phyloP scores from a whole-genome alignment of 148 eudicot genomes.

The Fagopyrum tataricum region DNA sequence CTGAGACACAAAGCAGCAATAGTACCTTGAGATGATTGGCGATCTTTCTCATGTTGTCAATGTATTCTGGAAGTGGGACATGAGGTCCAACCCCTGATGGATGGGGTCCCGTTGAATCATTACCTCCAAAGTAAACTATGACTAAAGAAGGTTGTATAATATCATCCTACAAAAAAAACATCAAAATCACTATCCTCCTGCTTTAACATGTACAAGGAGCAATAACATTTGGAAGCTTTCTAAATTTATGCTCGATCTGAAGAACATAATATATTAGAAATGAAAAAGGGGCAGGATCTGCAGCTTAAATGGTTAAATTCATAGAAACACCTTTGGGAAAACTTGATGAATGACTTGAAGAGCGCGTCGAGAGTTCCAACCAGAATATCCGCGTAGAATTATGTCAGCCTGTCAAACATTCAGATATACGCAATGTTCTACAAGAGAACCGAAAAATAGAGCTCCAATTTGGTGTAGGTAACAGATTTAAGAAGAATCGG shows the following conservation, averaged over 20 bases:
- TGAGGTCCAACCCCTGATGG: conserved; percentile 47
- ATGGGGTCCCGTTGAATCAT: conserved; percentile 43
- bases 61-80: conserved; percentile 59
- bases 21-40: conserved; percentile 51
- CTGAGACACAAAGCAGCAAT: background rate
- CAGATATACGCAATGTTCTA: too few relatives aligned
- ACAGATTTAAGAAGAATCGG: background rate
- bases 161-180: conserved; percentile 31
- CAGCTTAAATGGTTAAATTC: background rate
- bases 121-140: conserved; percentile 66
- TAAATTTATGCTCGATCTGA: background rate
- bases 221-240: background rate
- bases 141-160: conserved; percentile 49
- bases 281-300: background rate
- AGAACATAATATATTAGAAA: too few relatives aligned
- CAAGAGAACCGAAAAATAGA: too few relatives aligned
- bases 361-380: conserved; percentile 92
- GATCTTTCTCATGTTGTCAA: conserved; percentile 54
- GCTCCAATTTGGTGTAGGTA: background rate
- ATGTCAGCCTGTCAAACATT: conserved; percentile 62
- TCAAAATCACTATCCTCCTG: background rate
- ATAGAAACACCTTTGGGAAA: conserved; percentile 67
- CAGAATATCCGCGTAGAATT: conserved; percentile 71
- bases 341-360: conserved; percentile 65
- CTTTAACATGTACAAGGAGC: background rate